Conservation (phyloP, 257 asterid genomes). For the Solanum raphanifolium region DNA sequence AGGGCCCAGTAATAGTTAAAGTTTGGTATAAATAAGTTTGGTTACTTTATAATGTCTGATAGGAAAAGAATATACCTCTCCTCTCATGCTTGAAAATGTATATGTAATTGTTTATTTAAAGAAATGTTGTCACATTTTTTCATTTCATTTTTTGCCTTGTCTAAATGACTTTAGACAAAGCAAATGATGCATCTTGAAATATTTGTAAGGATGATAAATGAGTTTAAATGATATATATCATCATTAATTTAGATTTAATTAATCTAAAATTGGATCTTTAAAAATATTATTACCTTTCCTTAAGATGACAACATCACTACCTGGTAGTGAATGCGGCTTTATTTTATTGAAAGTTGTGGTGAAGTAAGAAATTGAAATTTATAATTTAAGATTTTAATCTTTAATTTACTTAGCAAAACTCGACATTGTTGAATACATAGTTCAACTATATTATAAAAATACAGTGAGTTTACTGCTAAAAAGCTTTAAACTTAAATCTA, state of each 20-base stretch:
- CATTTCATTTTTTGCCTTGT: not conserved
- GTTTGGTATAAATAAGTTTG: not conserved
- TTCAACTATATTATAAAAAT: not conserved
- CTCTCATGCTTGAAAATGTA: not conserved
- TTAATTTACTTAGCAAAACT: not conserved
- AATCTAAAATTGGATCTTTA: too few relatives aligned
- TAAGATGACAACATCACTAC: not conserved
- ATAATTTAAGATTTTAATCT: not conserved
- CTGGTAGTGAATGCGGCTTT: too few relatives aligned
- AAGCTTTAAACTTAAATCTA: not conserved
- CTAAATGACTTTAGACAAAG: not conserved
- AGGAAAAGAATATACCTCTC: not conserved
- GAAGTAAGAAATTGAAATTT: too few relatives aligned
- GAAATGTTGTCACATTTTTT: not conserved
- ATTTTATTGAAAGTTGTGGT: accelerated
- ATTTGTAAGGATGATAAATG: not conserved
- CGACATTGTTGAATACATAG: not conserved
- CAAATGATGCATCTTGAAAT: not conserved
- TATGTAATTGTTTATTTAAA: not conserved
- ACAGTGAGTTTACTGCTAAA: not conserved
- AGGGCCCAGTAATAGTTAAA: not conserved
- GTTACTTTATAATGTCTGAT: not conserved
- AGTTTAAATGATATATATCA: not conserved
- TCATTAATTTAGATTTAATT: too few relatives aligned
- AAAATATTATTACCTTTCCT: not conserved